Evolutionary conservation across 164 flowering plant species (phyloP), one percentile per base, ranked within the genome.

Genomic region (Santalum album): DNA sequence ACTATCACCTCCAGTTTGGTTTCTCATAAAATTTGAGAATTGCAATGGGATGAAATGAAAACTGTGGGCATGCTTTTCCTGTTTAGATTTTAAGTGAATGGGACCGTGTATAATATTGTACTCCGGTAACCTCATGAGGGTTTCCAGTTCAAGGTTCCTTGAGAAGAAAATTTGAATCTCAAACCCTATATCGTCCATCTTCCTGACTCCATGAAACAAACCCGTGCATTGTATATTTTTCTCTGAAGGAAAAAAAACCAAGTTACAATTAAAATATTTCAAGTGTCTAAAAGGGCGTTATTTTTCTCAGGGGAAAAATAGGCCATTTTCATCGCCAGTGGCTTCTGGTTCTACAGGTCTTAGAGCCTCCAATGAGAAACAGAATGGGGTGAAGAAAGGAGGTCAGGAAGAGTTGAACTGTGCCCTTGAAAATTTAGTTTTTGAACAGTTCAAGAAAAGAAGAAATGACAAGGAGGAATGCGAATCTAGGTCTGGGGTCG

Each of bases 401-500:
- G 62, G 49, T 7, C 70, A 60, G 36, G 51, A 18, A 34, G 63
- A 57, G 51, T 11, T 17, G 48, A 51, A 40, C 0, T 40, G 7
- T 58, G 46, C 53, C 47, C 35, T 77, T 50, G 71, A 69, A 55
- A 69, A 65, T 44, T 61, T 40, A 50, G 60, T 70, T 47, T 72
- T 86, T 25, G 63, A 75, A 49, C 78, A 67, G 72, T 78, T 82
- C 61, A 78, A 78, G 63, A 61, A 42, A 36, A 24, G 51, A 40
- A 51, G 34, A 44, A 61, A 53, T 21, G 71, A 65, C 7, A 38
- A 56, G 3, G 65, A 56, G 15, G 66, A 57, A 17, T 22, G 4
- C 46, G 24, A 16, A 14, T 57, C 19, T 19, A 42, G 65, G 35
- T 26, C 26, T 63, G 25, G 45, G 34, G 60, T 35, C 50, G 63